Evolutionary conservation across 2,329 filamentous ascomycete genomes (phyloP).

Genomic region (Coniochaeta prunicola): DNA sequence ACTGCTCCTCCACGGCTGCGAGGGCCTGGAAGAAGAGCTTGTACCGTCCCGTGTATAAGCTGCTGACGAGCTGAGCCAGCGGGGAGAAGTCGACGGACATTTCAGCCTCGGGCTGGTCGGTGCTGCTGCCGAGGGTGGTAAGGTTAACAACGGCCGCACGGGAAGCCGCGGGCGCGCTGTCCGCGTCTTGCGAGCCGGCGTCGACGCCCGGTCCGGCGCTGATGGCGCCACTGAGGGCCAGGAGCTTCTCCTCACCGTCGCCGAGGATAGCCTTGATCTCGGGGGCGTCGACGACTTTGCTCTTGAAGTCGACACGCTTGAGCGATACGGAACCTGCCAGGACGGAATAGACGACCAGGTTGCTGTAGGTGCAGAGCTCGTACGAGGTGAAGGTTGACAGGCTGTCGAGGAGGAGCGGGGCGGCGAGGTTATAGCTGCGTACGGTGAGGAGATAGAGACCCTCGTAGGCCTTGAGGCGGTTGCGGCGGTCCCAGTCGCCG

Average conservation of each 20-base stretch:
- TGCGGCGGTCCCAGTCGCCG: conserved; percentile 97
- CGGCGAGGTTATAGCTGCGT: conserved; percentile 82
- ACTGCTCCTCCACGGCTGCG: conserved; percentile 84
- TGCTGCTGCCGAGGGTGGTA: conserved; percentile 66
- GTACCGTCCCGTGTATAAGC: conserved; percentile 90
- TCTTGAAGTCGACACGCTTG: conserved; percentile 97
- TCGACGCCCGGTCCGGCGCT: conserved; percentile 78
- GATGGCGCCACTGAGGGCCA: conserved; percentile 71
- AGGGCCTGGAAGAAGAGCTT: conserved; percentile 88
- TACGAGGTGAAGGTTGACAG: conserved; percentile 98
- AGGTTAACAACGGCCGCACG: conserved; percentile 75
- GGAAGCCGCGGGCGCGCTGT: conserved; percentile 41
- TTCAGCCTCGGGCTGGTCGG: conserved; percentile 71
- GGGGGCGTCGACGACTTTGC: conserved; percentile 94
- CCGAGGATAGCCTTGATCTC: conserved; percentile 97
- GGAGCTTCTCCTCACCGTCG: conserved; percentile 78
- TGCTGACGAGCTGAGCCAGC: conserved; percentile 80
- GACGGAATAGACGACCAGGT: conserved; percentile 89
- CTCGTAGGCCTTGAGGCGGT: conserved; percentile 97
- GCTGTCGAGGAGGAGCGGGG: conserved; percentile 90
- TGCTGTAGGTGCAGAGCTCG: conserved; percentile 95
- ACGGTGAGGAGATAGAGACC: conserved; percentile 88
- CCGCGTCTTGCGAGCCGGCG: conserved; percentile 63
- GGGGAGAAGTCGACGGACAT: conserved; percentile 81
- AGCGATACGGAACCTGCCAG: conserved; percentile 89